Evolutionary conservation across 129 eudicot genomes (phyloP).

Genomic region (Saussurea involucrata): DNA sequence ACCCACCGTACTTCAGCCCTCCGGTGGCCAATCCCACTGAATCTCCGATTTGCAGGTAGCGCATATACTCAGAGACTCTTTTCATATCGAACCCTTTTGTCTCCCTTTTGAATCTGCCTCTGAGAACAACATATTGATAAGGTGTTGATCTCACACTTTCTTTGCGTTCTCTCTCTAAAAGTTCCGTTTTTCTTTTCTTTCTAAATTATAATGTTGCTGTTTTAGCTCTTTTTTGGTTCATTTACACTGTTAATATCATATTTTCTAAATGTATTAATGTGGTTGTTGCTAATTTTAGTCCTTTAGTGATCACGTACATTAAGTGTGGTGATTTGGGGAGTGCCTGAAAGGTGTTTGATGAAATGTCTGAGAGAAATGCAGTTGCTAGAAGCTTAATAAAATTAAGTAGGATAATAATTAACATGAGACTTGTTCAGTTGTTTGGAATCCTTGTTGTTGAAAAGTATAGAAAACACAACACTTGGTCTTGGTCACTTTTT

Average conservation of each 20-base stretch:
- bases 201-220: background rate
- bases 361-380: background rate
- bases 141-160: background rate
- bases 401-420: background rate
- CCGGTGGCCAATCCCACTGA: conserved; percentile 6
- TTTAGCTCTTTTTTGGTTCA: background rate
- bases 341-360: background rate
- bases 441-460: background rate
- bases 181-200: background rate
- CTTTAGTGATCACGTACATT: background rate
- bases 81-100: background rate
- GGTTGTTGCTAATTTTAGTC: background rate
- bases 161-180: background rate
- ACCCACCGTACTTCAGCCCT: background rate
- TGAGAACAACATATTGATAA: background rate
- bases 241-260: background rate
- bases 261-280: background rate
- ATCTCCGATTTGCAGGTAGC: background rate
- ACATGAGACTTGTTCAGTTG: background rate
- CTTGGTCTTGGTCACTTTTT: background rate
- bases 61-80: background rate
- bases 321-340: background rate
- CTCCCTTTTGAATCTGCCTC: background rate
- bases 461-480: background rate
- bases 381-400: background rate